Percentiles rank a stretch among this genome's conserved stretches.
These are phyloP conservation scores for Daphne laureola DNA, from an alignment of 441 rosid species.

Conservation along the genomic window DNA sequence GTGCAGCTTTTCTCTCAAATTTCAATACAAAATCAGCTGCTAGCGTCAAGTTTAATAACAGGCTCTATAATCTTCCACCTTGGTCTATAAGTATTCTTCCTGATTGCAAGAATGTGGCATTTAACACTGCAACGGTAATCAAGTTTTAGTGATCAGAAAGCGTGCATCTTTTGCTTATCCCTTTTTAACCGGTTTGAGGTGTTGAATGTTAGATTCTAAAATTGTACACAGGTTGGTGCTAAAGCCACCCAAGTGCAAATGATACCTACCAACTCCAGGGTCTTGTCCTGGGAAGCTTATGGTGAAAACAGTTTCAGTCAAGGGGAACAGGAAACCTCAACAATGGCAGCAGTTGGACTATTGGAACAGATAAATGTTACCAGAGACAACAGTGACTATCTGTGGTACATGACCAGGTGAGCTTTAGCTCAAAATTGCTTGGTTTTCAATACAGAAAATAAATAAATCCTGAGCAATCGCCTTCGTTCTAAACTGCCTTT, in stretches of 20 bases:
- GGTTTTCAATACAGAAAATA: no score
- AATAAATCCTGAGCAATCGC: no score
- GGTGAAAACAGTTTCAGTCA: conserved; percentile 59
- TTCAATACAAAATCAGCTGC: conserved; percentile 45
- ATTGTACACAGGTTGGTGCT: conserved; percentile 57
- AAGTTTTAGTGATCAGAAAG: no score
- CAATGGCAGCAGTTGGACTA: conserved; percentile 64
- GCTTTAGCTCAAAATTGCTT: background rate
- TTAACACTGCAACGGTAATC: conserved; percentile 71
- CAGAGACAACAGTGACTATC: conserved; percentile 72
- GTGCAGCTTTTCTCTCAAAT: conserved; percentile 88
- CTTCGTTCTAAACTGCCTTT: no score
- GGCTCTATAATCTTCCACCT: conserved; percentile 67
- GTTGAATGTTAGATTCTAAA: conserved; percentile 8
- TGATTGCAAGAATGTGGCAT: conserved; percentile 71
- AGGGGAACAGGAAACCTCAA: conserved; percentile 27
- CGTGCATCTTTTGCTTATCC: no score
- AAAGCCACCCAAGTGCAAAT: conserved; percentile 82
- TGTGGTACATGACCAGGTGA: conserved; percentile 89
- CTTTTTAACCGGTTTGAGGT: background rate
- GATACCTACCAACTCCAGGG: conserved; percentile 45
- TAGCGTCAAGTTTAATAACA: conserved; percentile 48
- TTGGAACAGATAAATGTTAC: conserved; percentile 92
- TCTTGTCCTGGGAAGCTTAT: conserved; percentile 69
- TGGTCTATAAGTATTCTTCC: conserved; percentile 94